Conservation (phyloP, 2,329 filamentous ascomycete species). For the Colletotrichum scovillei region DNA sequence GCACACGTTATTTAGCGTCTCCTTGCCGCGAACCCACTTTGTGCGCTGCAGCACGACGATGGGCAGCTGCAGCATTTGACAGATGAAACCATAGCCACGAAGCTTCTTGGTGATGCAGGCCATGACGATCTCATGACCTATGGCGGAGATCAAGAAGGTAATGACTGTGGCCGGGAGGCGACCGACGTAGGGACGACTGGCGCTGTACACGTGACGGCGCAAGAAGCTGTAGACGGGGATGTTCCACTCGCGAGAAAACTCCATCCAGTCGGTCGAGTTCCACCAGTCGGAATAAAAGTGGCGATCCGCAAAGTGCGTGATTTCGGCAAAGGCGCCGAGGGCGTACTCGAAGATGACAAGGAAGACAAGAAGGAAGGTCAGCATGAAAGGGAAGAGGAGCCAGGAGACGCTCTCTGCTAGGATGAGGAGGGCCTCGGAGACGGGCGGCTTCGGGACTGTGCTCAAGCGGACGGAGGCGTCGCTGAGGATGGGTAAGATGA, state of each 20-base stretch:
- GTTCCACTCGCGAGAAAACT: conserved; percentile 97
- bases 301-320: conserved; percentile 91
- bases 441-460: conserved; percentile 46
- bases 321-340: conserved; percentile 92
- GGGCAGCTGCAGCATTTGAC: conserved; percentile 96
- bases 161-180: conserved; percentile 83
- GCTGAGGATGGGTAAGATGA: conserved; percentile 88
- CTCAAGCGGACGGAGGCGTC: conserved; percentile 72
- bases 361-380: conserved; percentile 94
- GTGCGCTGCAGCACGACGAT: conserved; percentile 93
- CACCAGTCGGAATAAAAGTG: conserved; percentile 89
- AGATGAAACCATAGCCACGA: conserved; percentile 90
- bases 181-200: conserved; percentile 81
- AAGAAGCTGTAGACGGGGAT: conserved; percentile 97
- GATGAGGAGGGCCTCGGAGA: conserved; percentile 79
- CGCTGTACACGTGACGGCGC: conserved; percentile 91
- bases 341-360: conserved; percentile 98
- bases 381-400: conserved; percentile 96
- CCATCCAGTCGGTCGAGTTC: conserved; percentile 89
- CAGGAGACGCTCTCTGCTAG: conserved; percentile 90
- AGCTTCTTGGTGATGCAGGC: conserved; percentile 98
- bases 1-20: conserved; percentile 86
- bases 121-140: conserved; percentile 96
- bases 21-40: conserved; percentile 77
- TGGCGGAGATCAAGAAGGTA: conserved; percentile 89